These are phyloP conservation scores for Monosporascus sp. DNA, from an alignment of 2,329 filamentous ascomycete genomes.

Conservation along the genomic window DNA sequence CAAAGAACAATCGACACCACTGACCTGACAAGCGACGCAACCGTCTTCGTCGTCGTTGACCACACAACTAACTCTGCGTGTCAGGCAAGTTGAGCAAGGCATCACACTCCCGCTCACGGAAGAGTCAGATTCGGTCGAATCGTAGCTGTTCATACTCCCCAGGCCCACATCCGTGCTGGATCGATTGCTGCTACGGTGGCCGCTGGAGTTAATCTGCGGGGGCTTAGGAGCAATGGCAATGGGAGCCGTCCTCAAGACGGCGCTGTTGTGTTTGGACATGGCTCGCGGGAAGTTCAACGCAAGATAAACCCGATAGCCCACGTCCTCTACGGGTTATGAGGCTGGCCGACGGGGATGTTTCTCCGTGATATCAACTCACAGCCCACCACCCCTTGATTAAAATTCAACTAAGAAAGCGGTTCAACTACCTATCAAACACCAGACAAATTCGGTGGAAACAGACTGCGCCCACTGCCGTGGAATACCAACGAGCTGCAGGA, in stretches of 20 bases:
- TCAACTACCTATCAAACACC: constrained; percentile 7
- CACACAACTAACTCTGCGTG: constrained; percentile 70
- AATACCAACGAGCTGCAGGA: not conserved
- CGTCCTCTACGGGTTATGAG: constrained; percentile 18
- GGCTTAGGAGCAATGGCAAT: constrained; percentile 63
- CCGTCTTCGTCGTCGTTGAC: constrained; percentile 66
- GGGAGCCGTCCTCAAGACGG: constrained; percentile 56
- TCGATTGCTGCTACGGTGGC: constrained; percentile 37
- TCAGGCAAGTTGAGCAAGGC: constrained; percentile 69
- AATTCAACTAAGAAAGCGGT: constrained; percentile 8
- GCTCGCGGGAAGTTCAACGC: constrained; percentile 24
- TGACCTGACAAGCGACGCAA: constrained; percentile 73
- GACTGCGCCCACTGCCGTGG: not conserved
- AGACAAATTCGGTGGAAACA: not conserved
- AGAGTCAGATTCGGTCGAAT: constrained; percentile 44
- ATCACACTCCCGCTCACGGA: constrained; percentile 39
- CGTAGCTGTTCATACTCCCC: constrained; percentile 46
- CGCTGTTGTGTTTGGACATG: constrained; percentile 47
- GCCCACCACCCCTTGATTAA: constrained; percentile 6
- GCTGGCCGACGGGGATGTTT: constrained; percentile 7
- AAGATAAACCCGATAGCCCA: constrained; percentile 12
- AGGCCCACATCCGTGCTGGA: constrained; percentile 43
- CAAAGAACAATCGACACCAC: constrained; percentile 75
- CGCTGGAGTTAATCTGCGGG: constrained; percentile 38
- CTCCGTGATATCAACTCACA: constrained; percentile 11